Conservation (phyloP, 345 rosid species). For the Boechera retrofracta region DNA sequence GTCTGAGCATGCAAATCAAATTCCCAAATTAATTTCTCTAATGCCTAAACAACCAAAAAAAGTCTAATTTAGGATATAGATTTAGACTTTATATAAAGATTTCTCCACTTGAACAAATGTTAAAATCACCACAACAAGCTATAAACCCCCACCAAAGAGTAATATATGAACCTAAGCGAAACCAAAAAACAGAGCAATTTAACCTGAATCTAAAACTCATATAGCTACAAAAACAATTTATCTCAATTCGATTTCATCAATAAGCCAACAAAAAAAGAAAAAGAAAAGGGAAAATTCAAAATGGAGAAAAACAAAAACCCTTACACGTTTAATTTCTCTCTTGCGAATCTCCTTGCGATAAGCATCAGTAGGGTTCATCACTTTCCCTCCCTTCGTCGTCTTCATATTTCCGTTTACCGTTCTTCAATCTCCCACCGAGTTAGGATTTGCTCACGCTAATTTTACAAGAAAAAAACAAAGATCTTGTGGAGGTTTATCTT, state of each 20-base stretch:
- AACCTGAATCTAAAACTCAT: background rate
- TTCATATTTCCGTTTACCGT: constrained; percentile 57
- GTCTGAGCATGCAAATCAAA: constrained; percentile 2
- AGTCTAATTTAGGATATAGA: background rate
- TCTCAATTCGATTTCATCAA: constrained; percentile 14
- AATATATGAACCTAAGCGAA: background rate
- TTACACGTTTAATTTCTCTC: constrained; percentile 90
- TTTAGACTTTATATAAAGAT: too few relatives aligned
- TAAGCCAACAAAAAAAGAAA: background rate
- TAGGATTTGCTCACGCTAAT: background rate
- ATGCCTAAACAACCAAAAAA: background rate
- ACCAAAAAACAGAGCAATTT: constrained; percentile 2
- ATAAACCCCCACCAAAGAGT: background rate
- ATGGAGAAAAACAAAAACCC: background rate
- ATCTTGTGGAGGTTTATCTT: constrained; percentile 7
- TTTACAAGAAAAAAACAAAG: background rate
- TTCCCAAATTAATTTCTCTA: background rate
- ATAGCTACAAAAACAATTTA: background rate
- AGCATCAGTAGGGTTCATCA: constrained; percentile 99
- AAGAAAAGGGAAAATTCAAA: background rate
- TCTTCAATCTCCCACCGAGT: constrained; percentile 16
- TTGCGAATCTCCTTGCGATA: constrained; percentile 96
- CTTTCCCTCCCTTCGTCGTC: constrained; percentile 99
- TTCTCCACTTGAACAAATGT: constrained; percentile 10
- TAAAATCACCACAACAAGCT: background rate